Evolutionary conservation across 306 rosid species (phyloP).

Genomic region (Lathyrus oleraceus): DNA sequence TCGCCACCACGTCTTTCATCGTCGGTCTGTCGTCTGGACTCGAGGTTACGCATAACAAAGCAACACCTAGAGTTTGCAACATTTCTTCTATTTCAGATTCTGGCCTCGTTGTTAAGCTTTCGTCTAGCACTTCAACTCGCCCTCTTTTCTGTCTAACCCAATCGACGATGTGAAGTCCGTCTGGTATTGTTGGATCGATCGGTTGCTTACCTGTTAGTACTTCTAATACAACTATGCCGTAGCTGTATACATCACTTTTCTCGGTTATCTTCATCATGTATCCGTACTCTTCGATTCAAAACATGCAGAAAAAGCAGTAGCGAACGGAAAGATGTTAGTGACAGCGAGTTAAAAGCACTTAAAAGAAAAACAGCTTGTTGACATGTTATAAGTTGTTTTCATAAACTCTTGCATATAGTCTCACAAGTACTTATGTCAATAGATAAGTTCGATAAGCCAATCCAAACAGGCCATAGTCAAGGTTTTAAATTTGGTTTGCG

Average conservation of each 20-base stretch:
- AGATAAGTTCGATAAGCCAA: too few relatives aligned
- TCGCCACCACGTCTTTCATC: conserved; percentile 86
- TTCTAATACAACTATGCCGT: conserved; percentile 75
- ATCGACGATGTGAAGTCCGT: conserved; percentile 83
- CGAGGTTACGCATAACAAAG: conserved; percentile 74
- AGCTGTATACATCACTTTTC: conserved; percentile 92
- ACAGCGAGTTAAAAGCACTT: not conserved
- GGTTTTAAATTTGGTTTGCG: too few relatives aligned
- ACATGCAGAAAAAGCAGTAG: not conserved
- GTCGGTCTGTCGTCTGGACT: conserved; percentile 73
- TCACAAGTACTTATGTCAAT: too few relatives aligned
- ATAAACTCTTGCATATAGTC: too few relatives aligned
- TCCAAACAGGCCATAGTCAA: too few relatives aligned
- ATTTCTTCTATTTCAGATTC: conserved; percentile 68
- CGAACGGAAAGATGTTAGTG: not conserved
- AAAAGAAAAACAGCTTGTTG: too few relatives aligned
- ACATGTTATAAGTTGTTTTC: too few relatives aligned
- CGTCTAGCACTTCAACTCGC: conserved; percentile 54
- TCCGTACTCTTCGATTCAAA: conserved; percentile 66
- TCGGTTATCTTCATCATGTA: conserved; percentile 90
- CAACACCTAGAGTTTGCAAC: conserved; percentile 81
- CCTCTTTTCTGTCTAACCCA: conserved; percentile 75
- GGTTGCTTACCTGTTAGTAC: conserved; percentile 87
- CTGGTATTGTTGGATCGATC: conserved; percentile 87
- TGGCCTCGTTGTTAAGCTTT: conserved; percentile 53